A percentile compares a stretch with the other conserved stretches of the same genome.
These are phyloP conservation scores for Rhinocladiella similis DNA, from an alignment of 2,329 filamentous ascomycete genomes.

Conservation along the genomic window DNA sequence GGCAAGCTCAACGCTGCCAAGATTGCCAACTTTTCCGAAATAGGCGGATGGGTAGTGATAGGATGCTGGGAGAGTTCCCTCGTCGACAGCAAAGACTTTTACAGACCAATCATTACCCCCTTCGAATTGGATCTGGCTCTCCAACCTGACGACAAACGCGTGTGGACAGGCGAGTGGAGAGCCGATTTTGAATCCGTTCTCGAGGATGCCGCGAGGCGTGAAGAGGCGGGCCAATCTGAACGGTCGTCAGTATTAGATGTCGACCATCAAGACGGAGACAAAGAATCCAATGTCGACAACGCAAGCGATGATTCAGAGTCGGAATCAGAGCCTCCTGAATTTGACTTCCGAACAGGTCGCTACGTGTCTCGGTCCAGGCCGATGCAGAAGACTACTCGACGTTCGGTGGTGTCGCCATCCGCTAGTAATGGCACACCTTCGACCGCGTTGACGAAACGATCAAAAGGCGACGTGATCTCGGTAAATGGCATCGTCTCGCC, in stretches of 20 bases:
- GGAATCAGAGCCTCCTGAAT: constrained; percentile 74
- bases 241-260: not conserved
- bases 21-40: constrained; percentile 91
- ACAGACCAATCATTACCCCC: constrained; percentile 86
- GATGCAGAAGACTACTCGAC: constrained; percentile 39
- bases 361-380: constrained; percentile 70
- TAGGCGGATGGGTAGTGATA: constrained; percentile 95
- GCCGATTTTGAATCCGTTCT: constrained; percentile 76
- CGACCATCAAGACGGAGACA: constrained; percentile 24
- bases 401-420: not conserved
- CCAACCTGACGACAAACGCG: constrained; percentile 69
- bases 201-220: constrained; percentile 31
- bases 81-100: constrained; percentile 86
- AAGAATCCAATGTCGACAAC: constrained; percentile 24
- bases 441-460: constrained; percentile 62
- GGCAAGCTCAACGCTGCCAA: constrained; percentile 96
- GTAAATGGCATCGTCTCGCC: constrained; percentile 88
- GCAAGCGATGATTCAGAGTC: constrained; percentile 57
- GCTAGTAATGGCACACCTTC: constrained; percentile 25
- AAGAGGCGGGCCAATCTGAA: not conserved
- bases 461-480: constrained; percentile 68
- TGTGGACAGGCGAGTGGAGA: constrained; percentile 89
- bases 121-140: constrained; percentile 85
- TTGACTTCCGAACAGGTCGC: constrained; percentile 83
- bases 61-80: constrained; percentile 97